A percentile compares a stretch with the other conserved stretches of the same genome.
These are phyloP conservation scores for Corrigiola litoralis DNA, from an alignment of 179 eudicot species.

Conservation along the genomic window DNA sequence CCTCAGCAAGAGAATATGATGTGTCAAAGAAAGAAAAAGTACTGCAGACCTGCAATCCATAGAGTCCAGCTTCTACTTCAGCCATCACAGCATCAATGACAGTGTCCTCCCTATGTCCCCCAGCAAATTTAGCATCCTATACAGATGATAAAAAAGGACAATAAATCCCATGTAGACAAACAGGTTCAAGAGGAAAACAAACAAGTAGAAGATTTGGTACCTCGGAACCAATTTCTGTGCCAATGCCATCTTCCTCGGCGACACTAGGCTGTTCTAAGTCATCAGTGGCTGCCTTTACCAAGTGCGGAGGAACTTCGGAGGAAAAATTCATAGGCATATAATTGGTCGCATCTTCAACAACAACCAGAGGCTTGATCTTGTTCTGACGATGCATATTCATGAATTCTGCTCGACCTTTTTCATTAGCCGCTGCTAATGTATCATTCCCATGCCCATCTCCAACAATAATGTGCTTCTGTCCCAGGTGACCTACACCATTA, in stretches of 20 bases:
- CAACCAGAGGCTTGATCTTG: conserved; percentile 34
- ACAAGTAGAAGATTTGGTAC: conserved; percentile 26
- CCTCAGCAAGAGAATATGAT: background rate
- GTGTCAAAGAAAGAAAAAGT: background rate
- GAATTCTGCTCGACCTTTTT: conserved; percentile 22
- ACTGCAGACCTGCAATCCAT: conserved; percentile 71
- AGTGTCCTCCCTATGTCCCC: conserved; percentile 33
- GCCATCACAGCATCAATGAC: conserved; percentile 70
- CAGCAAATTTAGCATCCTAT: conserved; percentile 48
- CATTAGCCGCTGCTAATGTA: conserved; percentile 11
- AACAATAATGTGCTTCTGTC: conserved; percentile 23
- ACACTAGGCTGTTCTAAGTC: conserved; percentile 28
- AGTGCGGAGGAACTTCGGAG: conserved; percentile 31
- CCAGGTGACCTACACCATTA: conserved; percentile 25
- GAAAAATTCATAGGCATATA: conserved; percentile 30
- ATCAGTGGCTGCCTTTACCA: conserved; percentile 35
- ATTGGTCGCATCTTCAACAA: conserved; percentile 54
- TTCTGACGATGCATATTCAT: conserved; percentile 20
- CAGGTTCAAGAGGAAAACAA: conserved; percentile 11
- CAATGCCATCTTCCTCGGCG: conserved; percentile 34
- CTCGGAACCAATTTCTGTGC: conserved; percentile 40
- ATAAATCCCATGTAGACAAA: conserved; percentile 12
- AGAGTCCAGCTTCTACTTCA: conserved; percentile 83
- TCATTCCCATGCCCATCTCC: conserved; percentile 21
- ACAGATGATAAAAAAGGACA: conserved; percentile 13